phyloP scores from a whole-genome alignment of 129 eudicot genomes.

The Flaveria bidentis region DNA sequence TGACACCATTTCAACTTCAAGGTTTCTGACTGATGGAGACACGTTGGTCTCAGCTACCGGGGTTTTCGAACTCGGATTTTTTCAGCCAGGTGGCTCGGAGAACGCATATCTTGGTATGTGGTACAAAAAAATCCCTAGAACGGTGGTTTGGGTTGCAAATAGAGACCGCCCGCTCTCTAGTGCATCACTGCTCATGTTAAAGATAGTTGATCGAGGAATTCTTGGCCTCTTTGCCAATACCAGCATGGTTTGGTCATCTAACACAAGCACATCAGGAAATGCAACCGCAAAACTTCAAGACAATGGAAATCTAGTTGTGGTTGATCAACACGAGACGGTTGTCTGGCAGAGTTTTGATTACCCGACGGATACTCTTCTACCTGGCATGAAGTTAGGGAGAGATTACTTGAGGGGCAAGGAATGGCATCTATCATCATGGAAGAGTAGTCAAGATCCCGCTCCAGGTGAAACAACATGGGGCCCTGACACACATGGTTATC shows the following conservation, averaged over 20 bases:
- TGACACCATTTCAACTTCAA: constrained; percentile 13
- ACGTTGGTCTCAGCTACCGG: constrained; percentile 16
- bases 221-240: constrained; percentile 14
- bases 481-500: constrained; percentile 13
- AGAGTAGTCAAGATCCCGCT: constrained; percentile 24
- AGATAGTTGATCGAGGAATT: neutral
- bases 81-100: neutral
- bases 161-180: neutral
- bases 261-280: constrained; percentile 14
- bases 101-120: constrained; percentile 30
- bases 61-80: constrained; percentile 27
- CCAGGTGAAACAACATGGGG: constrained; percentile 13
- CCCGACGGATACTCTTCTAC: constrained; percentile 31
- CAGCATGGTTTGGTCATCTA: constrained; percentile 25
- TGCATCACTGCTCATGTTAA: constrained; percentile 2
- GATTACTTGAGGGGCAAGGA: constrained; percentile 11
- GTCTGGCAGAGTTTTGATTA: constrained; percentile 29
- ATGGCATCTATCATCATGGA: constrained; percentile 29
- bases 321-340: neutral
- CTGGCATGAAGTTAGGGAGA: constrained; percentile 29
- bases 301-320: constrained; percentile 23
- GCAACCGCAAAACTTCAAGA: constrained; percentile 20
- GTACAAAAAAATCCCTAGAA: constrained; percentile 26
- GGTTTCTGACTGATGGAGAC: constrained; percentile 25
- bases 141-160: constrained; percentile 37